Evolutionary conservation across 805 yeast genomes (phyloP).

Genomic region (Candida easanensis): DNA sequence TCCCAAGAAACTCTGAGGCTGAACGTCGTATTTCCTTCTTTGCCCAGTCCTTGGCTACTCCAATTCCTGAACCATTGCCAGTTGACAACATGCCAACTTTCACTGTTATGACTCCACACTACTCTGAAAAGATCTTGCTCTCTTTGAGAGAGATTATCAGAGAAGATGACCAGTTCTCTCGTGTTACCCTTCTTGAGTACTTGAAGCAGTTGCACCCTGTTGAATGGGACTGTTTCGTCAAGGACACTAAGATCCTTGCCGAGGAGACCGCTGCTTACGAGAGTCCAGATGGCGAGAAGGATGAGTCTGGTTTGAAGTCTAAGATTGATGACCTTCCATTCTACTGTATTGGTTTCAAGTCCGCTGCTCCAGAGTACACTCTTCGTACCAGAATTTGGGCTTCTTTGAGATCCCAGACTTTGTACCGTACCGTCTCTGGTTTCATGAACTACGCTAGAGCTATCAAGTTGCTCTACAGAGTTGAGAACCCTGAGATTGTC

Average conservation of each 20-base stretch:
- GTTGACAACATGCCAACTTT: constrained; percentile 99
- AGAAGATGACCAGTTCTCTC: constrained; percentile 95
- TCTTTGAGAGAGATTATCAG: constrained; percentile 95
- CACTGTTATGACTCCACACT: constrained; percentile 95
- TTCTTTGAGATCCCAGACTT: constrained; percentile 92
- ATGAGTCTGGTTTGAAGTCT: constrained; percentile 69
- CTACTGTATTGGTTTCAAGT: constrained; percentile 94
- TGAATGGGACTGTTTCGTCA: constrained; percentile 97
- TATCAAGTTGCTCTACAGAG: constrained; percentile 86
- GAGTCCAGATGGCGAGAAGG: constrained; percentile 43
- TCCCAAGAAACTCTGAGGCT: constrained; percentile 96
- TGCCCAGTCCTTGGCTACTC: constrained; percentile 98
- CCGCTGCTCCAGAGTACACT: constrained; percentile 96
- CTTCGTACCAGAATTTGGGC: constrained; percentile 98
- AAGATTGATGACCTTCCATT: constrained; percentile 92
- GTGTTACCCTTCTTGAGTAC: constrained; percentile 91
- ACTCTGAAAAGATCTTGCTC: constrained; percentile 87
- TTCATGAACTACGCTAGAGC: constrained; percentile 99
- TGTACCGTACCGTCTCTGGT: constrained; percentile 96
- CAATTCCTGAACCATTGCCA: constrained; percentile 98
- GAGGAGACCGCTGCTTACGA: constrained; percentile 86
- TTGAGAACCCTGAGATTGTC: constrained; percentile 91
- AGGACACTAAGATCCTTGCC: constrained; percentile 92
- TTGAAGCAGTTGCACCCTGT: constrained; percentile 93
- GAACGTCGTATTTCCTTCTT: constrained; percentile 99